Percentiles rank a stretch among this genome's conserved stretches.
Conservation (phyloP, 108 stramenopile genomes). For the Nitzschia palea region DNA sequence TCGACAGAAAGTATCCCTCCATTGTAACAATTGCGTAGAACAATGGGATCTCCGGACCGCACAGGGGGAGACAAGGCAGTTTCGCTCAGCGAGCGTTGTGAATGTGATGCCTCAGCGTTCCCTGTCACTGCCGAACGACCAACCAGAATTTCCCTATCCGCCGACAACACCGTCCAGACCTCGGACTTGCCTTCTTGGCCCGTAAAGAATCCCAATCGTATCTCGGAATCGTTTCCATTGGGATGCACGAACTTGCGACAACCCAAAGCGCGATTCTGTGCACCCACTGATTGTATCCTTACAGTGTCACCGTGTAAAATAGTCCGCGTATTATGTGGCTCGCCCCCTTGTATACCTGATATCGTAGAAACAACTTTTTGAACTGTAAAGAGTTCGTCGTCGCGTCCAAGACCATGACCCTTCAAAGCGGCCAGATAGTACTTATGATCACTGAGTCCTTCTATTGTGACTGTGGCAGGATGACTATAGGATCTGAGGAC, state of each 20-base stretch:
- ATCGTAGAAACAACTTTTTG: slow-evolving; percentile 33
- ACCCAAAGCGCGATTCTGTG: slow-evolving; percentile 1
- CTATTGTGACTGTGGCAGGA: slow-evolving; percentile 1
- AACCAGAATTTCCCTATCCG: slow-evolving; percentile 17
- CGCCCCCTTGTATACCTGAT: neutral
- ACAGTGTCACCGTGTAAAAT: slow-evolving; percentile 18
- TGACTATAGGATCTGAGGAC: slow-evolving; percentile 22
- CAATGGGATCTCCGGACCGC: slow-evolving; percentile 60
- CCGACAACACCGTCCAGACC: slow-evolving; percentile 16
- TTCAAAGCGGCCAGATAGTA: neutral
- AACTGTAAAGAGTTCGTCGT: slow-evolving; percentile 23
- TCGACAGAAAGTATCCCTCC: slow-evolving; percentile 66
- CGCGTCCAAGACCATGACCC: slow-evolving; percentile 17
- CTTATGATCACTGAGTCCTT: neutral
- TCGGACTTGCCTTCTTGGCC: neutral
- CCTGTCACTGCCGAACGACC: slow-evolving; percentile 20
- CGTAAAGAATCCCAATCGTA: slow-evolving; percentile 16
- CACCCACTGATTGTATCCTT: neutral
- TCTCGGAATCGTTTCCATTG: neutral
- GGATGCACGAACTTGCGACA: slow-evolving; percentile 12
- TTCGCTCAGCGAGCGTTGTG: no score
- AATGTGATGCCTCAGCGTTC: neutral
- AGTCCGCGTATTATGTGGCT: slow-evolving; percentile 44
- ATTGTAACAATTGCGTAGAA: slow-evolving; percentile 57
- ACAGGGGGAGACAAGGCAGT: slow-evolving; percentile 28